These are phyloP conservation scores for Botrytis byssoidea DNA, from an alignment of 2,329 filamentous ascomycete genomes.

Conservation along the genomic window DNA sequence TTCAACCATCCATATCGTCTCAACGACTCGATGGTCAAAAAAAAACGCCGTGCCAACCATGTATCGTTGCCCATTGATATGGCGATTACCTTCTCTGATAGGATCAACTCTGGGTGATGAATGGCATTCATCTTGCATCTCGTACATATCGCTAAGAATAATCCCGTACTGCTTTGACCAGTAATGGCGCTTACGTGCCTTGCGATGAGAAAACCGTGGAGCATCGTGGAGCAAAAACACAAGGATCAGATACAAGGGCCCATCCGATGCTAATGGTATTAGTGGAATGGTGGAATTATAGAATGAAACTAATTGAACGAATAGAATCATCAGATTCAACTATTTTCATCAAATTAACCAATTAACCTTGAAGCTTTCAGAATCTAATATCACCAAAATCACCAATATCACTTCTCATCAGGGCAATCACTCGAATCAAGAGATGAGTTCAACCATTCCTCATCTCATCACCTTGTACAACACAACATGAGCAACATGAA, in stretches of 20 bases:
- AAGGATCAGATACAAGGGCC: slow-evolving; percentile 2
- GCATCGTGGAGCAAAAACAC: background rate
- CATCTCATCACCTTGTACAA: slow-evolving; percentile 13
- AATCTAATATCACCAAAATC: slow-evolving; percentile 4
- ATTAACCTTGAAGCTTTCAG: background rate
- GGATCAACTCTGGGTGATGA: background rate
- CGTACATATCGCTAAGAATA: slow-evolving; percentile 18
- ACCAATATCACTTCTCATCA: background rate
- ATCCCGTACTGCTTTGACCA: slow-evolving; percentile 11
- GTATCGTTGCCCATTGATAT: slow-evolving; percentile 1
- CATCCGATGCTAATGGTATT: background rate
- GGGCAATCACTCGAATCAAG: slow-evolving; percentile 10
- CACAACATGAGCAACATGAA: slow-evolving; percentile 8
- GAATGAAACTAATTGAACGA: background rate
- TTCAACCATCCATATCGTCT: background rate
- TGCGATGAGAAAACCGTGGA: background rate
- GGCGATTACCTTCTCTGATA: background rate
- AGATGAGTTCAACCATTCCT: slow-evolving; percentile 7
- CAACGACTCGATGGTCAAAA: background rate
- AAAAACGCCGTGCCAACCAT: slow-evolving; percentile 15
- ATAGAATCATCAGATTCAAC: background rate
- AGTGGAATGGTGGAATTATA: background rate
- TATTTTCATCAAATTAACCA: background rate
- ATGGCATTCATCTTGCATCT: slow-evolving; percentile 14
- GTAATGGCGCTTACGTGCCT: slow-evolving; percentile 19